These are phyloP conservation scores for Ophiostoma novo-ulmi DNA, from an alignment of 2,329 filamentous ascomycete species.

Conservation along the genomic window DNA sequence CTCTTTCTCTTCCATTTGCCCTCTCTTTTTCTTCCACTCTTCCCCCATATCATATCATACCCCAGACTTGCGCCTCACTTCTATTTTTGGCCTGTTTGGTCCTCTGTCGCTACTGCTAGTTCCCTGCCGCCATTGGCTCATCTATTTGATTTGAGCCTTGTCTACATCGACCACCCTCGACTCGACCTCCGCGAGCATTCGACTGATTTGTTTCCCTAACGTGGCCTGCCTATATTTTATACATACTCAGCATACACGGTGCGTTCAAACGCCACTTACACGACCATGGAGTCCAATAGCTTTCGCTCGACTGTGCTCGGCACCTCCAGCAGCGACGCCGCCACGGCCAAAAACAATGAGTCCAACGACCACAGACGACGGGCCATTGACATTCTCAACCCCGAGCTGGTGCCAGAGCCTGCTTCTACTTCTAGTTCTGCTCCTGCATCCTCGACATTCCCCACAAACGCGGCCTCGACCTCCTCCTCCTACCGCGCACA, in stretches of 20 bases:
- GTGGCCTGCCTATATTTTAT: neutral
- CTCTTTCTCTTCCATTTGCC: neutral
- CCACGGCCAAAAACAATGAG: neutral
- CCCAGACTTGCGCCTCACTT: neutral
- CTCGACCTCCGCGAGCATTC: neutral
- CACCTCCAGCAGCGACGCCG: conserved; percentile 32
- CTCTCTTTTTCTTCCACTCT: neutral
- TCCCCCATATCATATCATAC: neutral
- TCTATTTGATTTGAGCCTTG: neutral
- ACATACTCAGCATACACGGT: neutral
- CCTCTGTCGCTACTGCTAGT: conserved; percentile 6
- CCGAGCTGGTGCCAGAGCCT: conserved; percentile 26
- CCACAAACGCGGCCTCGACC: neutral
- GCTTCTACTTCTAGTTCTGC: neutral
- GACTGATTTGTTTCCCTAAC: neutral
- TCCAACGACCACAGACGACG: conserved; percentile 40
- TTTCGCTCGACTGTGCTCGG: conserved; percentile 49
- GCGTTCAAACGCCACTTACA: conserved; percentile 1
- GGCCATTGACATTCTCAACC: conserved; percentile 43
- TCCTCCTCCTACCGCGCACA: conserved; percentile 24
- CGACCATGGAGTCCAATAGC: conserved; percentile 35
- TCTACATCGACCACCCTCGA: neutral
- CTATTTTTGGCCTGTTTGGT: neutral
- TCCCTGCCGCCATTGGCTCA: conserved; percentile 17
- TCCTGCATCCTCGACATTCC: neutral